Conservation (phyloP, 2,329 filamentous ascomycete genomes). For the Xylariaceae sp. region DNA sequence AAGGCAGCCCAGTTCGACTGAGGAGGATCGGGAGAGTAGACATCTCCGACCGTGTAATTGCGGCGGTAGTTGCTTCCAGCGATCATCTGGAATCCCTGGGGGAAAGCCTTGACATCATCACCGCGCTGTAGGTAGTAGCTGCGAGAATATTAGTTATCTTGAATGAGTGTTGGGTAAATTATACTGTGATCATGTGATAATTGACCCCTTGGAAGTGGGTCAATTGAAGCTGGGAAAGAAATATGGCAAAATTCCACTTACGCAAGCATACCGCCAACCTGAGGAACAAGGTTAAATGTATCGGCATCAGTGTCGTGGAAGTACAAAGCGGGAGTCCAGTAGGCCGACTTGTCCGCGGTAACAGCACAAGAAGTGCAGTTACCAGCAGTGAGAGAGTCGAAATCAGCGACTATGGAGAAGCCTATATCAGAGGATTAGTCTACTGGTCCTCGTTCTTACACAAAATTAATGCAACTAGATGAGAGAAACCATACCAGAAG, state of each 20-base stretch:
- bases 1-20: slow-evolving; percentile 67
- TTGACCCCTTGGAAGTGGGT: too few relatives aligned
- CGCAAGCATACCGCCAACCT: slow-evolving; percentile 81
- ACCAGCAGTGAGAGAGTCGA: slow-evolving; percentile 52
- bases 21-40: slow-evolving; percentile 56
- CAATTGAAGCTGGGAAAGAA: too few relatives aligned
- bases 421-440: slow-evolving; percentile 38
- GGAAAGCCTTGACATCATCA: slow-evolving; percentile 68
- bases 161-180: too few relatives aligned
- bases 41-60: slow-evolving; percentile 65
- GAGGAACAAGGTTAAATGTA: slow-evolving; percentile 62
- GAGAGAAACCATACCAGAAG: slow-evolving; percentile 58
- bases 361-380: slow-evolving; percentile 80
- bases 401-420: slow-evolving; percentile 57
- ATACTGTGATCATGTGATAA: too few relatives aligned
- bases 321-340: slow-evolving; percentile 79
- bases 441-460: not conserved
- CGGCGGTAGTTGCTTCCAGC: slow-evolving; percentile 67
- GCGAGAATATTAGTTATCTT: slow-evolving; percentile 29
- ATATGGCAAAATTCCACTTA: slow-evolving; percentile 52
- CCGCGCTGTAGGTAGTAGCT: slow-evolving; percentile 76
- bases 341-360: slow-evolving; percentile 77
- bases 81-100: slow-evolving; percentile 74
- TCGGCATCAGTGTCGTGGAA: slow-evolving; percentile 65
- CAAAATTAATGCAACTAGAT: too few relatives aligned